Evolutionary conservation across 805 yeast species (phyloP), one percentile per base, ranked within the genome.

Genomic region (Scheffersomyces spartinae): DNA sequence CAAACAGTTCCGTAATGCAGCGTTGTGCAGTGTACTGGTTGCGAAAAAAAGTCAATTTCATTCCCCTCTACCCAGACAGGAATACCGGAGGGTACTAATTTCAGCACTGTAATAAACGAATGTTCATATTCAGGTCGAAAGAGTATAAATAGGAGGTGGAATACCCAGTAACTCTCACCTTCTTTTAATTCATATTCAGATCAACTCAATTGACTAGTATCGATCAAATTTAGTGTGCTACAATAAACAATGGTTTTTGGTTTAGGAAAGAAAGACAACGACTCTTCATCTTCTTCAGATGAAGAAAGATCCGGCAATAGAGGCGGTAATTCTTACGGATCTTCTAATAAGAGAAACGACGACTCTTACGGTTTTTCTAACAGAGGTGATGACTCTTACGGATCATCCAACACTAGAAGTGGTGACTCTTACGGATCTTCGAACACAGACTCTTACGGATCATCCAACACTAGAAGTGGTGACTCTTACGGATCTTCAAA

Each of bases 171-270:
- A n/a, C n/a, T n/a, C n/a, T n/a, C n/a, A n/a, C n/a, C n/a, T n/a
- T n/a, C n/a, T n/a, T n/a, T n/a, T n/a, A n/a, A n/a, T n/a, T n/a
- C n/a, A n/a, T n/a, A n/a, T n/a, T n/a, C n/a, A n/a, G n/a, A n/a
- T n/a, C n/a, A n/a, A n/a, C n/a, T n/a, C n/a, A n/a, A n/a, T n/a
- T n/a, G n/a, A n/a, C n/a, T n/a, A n/a, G n/a, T n/a, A n/a, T n/a
- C n/a, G n/a, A n/a, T n/a, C n/a, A n/a, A n/a, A n/a, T n/a, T n/a
- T n/a, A n/a, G n/a, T n/a, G n/a, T n/a, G n/a, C n/a, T 11, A 15
- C 13, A 22, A 30, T 13, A 13, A 26, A 44, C 22, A 38, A 52
- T 50, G 57, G 57, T 43, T 34, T 50, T 51, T 33, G 58, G 56
- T 22, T 47, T 50, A 20, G 55, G 55, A 23, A 38, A 36, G 25